These are phyloP conservation scores for Chalaropsis thielavioides DNA, from an alignment of 2,329 filamentous ascomycete genomes.

Conservation along the genomic window DNA sequence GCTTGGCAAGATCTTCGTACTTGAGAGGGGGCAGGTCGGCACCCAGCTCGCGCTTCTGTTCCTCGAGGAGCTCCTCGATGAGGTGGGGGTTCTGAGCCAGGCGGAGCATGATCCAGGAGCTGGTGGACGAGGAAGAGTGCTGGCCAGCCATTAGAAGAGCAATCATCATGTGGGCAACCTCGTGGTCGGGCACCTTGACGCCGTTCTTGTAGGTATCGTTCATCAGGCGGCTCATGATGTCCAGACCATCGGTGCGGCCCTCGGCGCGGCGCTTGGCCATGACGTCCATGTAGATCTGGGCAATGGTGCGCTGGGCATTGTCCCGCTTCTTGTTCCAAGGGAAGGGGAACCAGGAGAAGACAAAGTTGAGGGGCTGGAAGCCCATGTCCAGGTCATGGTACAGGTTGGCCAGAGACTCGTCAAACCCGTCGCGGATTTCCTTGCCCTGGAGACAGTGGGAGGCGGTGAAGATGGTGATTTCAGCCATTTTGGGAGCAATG, in stretches of 20 bases:
- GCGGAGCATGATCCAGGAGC: conserved; percentile 71
- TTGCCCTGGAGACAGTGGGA: conserved; percentile 74
- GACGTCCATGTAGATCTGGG: conserved; percentile 68
- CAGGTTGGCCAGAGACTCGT: conserved; percentile 63
- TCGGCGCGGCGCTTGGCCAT: conserved; percentile 53
- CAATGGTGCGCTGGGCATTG: conserved; percentile 63
- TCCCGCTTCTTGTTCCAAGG: conserved; percentile 80
- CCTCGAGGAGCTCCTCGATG: conserved; percentile 65
- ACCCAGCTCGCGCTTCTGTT: conserved; percentile 63
- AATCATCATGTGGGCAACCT: conserved; percentile 89
- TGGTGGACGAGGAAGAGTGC: conserved; percentile 74
- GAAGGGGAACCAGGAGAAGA: conserved; percentile 73
- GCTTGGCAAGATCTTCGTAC: conserved; percentile 63
- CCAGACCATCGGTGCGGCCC: conserved; percentile 39
- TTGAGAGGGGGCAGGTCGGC: conserved; percentile 57
- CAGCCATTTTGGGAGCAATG: conserved; percentile 61
- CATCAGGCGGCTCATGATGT: conserved; percentile 90
- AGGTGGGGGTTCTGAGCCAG: conserved; percentile 65
- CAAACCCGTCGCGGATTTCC: conserved; percentile 67
- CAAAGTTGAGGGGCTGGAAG: conserved; percentile 80
- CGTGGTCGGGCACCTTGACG: conserved; percentile 60
- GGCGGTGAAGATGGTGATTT: conserved; percentile 82
- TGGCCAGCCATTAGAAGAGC: conserved; percentile 84
- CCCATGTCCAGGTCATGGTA: conserved; percentile 87
- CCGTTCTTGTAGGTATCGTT: conserved; percentile 74